phyloP scores from a whole-genome alignment of 305 asterid genomes.

The Galium porrigens region DNA sequence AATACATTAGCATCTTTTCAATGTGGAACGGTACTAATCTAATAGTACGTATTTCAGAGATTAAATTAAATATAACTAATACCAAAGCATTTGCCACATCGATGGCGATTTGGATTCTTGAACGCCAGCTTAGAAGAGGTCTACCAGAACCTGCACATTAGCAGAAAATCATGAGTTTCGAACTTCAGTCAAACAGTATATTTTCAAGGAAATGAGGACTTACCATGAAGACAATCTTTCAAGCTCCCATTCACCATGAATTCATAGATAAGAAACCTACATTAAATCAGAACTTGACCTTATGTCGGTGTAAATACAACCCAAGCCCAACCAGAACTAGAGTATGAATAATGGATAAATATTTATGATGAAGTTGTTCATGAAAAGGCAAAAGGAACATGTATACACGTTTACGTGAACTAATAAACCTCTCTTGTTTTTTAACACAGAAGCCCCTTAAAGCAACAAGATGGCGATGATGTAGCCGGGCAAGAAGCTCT shows the following conservation, averaged over 20 bases:
- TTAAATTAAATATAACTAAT: conserved; percentile 10
- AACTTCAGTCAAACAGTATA: conserved; percentile 6
- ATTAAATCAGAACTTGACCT: conserved; percentile 7
- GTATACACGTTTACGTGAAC: background rate
- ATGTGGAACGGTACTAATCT: conserved; percentile 3
- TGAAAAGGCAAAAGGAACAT: background rate
- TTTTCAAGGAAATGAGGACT: conserved; percentile 14
- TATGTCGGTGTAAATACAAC: background rate
- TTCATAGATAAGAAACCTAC: conserved; percentile 81
- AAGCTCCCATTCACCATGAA: conserved; percentile 90
- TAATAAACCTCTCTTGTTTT: conserved; percentile 53
- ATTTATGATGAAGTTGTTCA: background rate
- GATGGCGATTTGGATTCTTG: conserved; percentile 71
- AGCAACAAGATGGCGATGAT: conserved; percentile 94
- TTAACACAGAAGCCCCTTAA: conserved; percentile 72
- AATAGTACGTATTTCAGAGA: background rate
- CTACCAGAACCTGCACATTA: conserved; percentile 45
- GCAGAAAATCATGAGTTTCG: conserved; percentile 5
- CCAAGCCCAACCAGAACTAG: background rate
- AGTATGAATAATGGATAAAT: background rate
- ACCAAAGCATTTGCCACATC: conserved; percentile 96
- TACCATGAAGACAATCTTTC: conserved; percentile 84
- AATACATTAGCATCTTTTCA: background rate
- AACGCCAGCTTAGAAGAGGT: conserved; percentile 66
- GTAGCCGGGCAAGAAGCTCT: conserved; percentile 89